A percentile compares a stretch with the other conserved stretches of the same genome.
Evolutionary conservation across 148 eudicot species (phyloP).

Genomic region (Beta vulgaris): DNA sequence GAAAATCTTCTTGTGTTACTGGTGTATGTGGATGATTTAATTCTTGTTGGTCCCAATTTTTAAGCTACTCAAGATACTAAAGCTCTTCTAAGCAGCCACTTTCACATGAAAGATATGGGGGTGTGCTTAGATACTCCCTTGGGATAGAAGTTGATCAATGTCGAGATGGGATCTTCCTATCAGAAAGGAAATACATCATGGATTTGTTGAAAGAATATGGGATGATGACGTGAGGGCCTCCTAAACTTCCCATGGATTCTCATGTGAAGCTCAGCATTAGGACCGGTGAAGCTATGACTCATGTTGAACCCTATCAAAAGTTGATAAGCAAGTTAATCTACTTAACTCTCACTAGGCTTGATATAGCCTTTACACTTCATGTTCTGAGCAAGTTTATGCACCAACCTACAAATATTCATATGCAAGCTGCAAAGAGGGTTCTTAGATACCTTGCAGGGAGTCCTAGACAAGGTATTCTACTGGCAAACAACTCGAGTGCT

Average conservation of each 20-base stretch:
- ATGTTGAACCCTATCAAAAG: background rate
- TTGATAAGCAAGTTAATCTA: background rate
- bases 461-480: too few species aligned
- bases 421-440: background rate
- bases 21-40: background rate
- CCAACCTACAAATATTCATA: too few species aligned
- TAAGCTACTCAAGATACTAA: background rate
- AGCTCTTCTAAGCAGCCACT: background rate
- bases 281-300: background rate
- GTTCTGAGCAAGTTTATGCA: too few species aligned
- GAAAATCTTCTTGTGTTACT: background rate
- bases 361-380: too few species aligned
- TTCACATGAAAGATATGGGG: background rate
- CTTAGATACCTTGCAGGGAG: background rate
- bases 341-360: too few species aligned
- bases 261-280: background rate
- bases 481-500: background rate
- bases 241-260: too few species aligned
- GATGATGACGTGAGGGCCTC: background rate
- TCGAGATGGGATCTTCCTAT: background rate
- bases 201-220: background rate
- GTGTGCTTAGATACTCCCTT: background rate
- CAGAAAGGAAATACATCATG: background rate
- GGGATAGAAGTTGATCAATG: background rate
- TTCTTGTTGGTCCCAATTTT: background rate